Evolutionary conservation across 2,329 filamentous ascomycete genomes (phyloP), one percentile per base, ranked within the genome.

Genomic region (Colletotrichum liriopes): DNA sequence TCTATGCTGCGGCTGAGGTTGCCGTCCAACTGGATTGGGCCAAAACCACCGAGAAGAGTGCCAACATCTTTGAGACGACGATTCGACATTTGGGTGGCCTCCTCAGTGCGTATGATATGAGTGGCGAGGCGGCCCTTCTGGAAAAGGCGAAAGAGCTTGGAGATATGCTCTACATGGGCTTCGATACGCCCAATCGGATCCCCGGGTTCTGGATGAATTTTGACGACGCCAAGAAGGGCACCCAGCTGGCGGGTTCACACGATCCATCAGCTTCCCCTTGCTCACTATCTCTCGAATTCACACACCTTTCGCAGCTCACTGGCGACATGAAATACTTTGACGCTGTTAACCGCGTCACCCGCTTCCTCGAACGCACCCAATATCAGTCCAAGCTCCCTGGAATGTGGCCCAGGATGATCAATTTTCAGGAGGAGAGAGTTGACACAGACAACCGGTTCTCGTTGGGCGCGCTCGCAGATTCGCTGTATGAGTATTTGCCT

Each of bases 321-420:
- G 90, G 89, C 45, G 87, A 94, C 71, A 81, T 88, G 32, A 94
- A 93, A 77, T 95, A 94, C 81, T 94, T 92, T 77, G 92, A 93
- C 78, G 93, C 92, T 3, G 86, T 93, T 67, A 88, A 91, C 45
- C 86, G 89, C 14, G 89, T 95, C 68, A 94, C 91, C 73, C 86
- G 93, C 68, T 85, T 91, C 18, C 87, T 95, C 72, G 87, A 92
- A 68, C 81, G 84, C 8, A 88, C 88, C 65, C 93, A 96, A 81
- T 88, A 89, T 74, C 81, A 86, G 20, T 95, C 93, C 0, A 84
- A 82, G 18, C 80, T 95, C 1, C 93, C 93, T 0, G 93, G 93
- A 0, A 86, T 95, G 81, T 95, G 93, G 92, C 93, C 93, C 1
- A 86, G 90, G 58, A 84, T 83, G 67, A 81, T 94, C 11, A 90